Conservation (phyloP, 345 rosid species). For the Eucalyptus cloeziana region DNA sequence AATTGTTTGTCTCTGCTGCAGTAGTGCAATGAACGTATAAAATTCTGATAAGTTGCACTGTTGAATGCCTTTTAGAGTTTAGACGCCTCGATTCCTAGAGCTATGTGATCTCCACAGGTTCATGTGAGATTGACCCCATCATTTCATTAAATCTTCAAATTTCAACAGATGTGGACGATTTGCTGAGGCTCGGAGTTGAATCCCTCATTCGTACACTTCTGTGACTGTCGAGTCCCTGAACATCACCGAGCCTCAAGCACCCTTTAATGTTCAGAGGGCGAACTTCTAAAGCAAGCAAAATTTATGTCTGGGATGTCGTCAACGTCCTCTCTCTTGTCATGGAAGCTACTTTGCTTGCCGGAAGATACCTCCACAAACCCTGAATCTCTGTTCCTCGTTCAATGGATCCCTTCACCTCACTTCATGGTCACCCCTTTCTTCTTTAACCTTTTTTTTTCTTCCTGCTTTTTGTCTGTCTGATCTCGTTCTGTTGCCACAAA, state of each 20-base stretch:
- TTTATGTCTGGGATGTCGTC: fast-evolving
- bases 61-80: neutral
- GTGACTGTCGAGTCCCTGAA: neutral
- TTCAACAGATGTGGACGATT: neutral
- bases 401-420: too few relatives aligned
- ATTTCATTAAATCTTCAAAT: neutral
- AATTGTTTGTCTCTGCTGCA: neutral
- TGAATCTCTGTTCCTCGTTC: too few relatives aligned
- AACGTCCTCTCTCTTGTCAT: conserved; percentile 31
- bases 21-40: neutral
- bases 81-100: neutral
- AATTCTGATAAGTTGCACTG: neutral
- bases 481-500: too few relatives aligned
- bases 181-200: neutral
- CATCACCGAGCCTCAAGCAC: neutral
- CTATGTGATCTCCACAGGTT: neutral
- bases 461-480: too few relatives aligned
- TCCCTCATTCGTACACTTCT: neutral
- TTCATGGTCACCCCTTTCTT: too few relatives aligned
- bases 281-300: conserved; percentile 28
- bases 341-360: conserved; percentile 89
- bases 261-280: conserved; percentile 4
- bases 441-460: too few relatives aligned
- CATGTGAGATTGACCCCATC: neutral
- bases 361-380: conserved; percentile 65